Base-by-base conservation (phyloP, 2,329 filamentous ascomycete species). In the Simplicillium sp. region DNA sequence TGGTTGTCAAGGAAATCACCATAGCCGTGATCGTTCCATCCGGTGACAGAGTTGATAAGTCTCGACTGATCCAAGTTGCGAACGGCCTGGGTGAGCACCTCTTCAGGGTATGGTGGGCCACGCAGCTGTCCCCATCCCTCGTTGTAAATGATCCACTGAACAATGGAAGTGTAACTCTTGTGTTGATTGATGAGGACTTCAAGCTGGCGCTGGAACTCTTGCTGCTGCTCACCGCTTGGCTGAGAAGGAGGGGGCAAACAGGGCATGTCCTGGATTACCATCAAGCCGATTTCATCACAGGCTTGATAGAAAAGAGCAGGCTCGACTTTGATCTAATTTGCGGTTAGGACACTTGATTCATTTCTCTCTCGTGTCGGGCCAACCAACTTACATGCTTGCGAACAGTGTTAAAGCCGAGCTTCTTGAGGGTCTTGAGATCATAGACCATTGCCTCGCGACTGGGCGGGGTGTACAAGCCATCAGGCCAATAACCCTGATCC, bases 201-300 rank as follows among this genome's bases (percentile, higher is more conserved):
- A 2, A 85, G 64, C 51, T 85, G 77, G 1, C 80, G 70, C 36
- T 71, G 63, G 44, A 84, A 86, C 49, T 86, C 82, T 6, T 61
- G 59, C 52, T 85, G 80, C 45, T 82, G 69, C 1, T 55, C 61
- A 2, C 59, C 56, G 32, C 63, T 57, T 33, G 71, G 65, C 17
- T 50, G 54, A 15, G 48, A 52, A 39, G 51, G 52, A 11, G 49
- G 53, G 34, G 65, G 54, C 41, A 84, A 58, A 3, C 78, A 71
- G 0, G 81, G 81, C 82, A 86, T 86, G 46, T 86, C 82, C 53
- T 85, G 82, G 36, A 85, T 77, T 6, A 86, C 68, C 18, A 85
- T 55, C 13, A 84, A 55, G 1, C 82, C 82, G 2, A 85, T 56
- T 44, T 77, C 66, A 38, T 86, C 82, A 43, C 77, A 82, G 4